Percentiles rank a stretch among this genome's conserved stretches.
Evolutionary conservation across 1,139 yeast species (phyloP).

Genomic region (Saccharomyces hybrid): DNA sequence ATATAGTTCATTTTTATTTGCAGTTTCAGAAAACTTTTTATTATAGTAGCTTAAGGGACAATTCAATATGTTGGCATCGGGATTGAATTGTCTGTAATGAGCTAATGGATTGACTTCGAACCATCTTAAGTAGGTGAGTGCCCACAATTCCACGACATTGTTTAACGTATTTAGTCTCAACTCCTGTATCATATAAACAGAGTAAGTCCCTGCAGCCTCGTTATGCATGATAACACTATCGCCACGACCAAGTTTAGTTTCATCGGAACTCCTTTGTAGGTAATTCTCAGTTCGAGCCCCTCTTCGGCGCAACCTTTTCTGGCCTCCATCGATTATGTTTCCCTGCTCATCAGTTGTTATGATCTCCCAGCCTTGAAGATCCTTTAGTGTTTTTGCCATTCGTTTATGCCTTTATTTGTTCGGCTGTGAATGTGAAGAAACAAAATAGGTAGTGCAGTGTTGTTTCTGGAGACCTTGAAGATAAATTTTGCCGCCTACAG

Average conservation of each 20-base stretch:
- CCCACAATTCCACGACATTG: conserved; percentile 27
- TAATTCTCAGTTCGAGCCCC: conserved; percentile 12
- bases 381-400: conserved; percentile 24
- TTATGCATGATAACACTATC: conserved; percentile 23
- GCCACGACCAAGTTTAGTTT: conserved; percentile 22
- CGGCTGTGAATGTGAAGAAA: not conserved
- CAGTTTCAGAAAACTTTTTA: conserved; percentile 7
- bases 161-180: conserved; percentile 27
- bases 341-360: conserved; percentile 26
- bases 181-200: conserved; percentile 26
- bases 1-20: conserved; percentile 12
- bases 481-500: not conserved
- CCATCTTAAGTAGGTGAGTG: conserved; percentile 25
- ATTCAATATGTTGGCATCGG: conserved; percentile 3
- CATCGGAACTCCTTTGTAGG: conserved; percentile 16
- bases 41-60: not conserved
- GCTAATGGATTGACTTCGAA: conserved; percentile 19
- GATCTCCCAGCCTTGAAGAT: conserved; percentile 29
- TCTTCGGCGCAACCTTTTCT: conserved; percentile 19
- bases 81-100: conserved; percentile 14
- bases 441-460: not conserved
- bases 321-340: conserved; percentile 17
- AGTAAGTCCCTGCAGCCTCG: conserved; percentile 12
- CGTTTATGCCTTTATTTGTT: not conserved
- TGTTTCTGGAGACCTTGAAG: not conserved